Conservation (phyloP, 768 basidiomycete species). For the Tricholoma matsutake region DNA sequence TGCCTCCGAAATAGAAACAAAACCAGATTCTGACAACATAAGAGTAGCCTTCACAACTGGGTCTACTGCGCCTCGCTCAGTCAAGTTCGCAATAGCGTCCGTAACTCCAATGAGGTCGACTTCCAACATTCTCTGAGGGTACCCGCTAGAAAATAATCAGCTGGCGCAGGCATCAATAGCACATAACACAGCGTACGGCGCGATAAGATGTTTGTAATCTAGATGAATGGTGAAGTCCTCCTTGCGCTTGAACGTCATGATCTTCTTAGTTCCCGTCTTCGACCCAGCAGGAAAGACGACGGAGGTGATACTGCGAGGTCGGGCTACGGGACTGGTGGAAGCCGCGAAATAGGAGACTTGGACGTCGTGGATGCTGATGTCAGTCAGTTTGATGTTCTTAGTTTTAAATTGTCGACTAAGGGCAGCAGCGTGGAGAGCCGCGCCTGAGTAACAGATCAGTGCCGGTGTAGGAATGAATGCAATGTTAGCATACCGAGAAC, state of each 20-base stretch:
- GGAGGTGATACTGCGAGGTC: slow-evolving; percentile 70
- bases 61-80: slow-evolving; percentile 74
- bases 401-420: slow-evolving; percentile 92
- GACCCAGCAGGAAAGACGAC: slow-evolving; percentile 76
- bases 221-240: slow-evolving; percentile 80
- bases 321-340: slow-evolving; percentile 41
- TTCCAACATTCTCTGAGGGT: slow-evolving; percentile 72
- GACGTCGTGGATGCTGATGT: slow-evolving; percentile 71
- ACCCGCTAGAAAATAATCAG: slow-evolving; percentile 44
- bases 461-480: neutral
- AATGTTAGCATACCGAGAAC: slow-evolving; percentile 60
- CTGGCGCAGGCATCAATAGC: neutral
- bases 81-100: slow-evolving; percentile 79
- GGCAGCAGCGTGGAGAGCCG: slow-evolving; percentile 87
- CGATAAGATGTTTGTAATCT: slow-evolving; percentile 64
- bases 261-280: slow-evolving; percentile 80
- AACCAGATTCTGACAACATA: slow-evolving; percentile 81
- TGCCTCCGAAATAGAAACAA: slow-evolving; percentile 78
- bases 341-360: slow-evolving; percentile 77
- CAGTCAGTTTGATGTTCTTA: slow-evolving; percentile 85
- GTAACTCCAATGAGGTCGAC: slow-evolving; percentile 69
- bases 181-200: slow-evolving; percentile 46
- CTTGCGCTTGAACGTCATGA: slow-evolving; percentile 79
- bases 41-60: slow-evolving; percentile 87
- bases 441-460: slow-evolving; percentile 39